Evolutionary conservation across 176 grass and related monocot species (phyloP).

Genomic region (Pharus latifolius): DNA sequence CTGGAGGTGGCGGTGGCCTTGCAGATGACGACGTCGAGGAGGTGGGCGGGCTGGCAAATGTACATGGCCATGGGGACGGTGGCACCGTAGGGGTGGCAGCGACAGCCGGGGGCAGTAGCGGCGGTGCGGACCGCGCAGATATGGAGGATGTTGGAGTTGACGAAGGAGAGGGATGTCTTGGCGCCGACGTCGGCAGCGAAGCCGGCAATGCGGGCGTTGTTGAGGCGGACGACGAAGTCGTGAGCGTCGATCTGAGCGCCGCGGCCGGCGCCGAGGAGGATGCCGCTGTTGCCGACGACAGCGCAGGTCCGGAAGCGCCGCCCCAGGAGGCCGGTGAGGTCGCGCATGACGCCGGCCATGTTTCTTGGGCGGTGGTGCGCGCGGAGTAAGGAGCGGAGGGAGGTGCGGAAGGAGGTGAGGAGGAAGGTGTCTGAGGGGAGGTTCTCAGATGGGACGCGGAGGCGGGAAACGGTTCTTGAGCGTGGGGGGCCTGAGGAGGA

Average conservation of each 20-base stretch:
- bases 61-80: constrained; percentile 30
- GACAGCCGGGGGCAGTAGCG: neutral
- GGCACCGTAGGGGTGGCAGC: constrained; percentile 27
- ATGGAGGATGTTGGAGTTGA: constrained; percentile 41
- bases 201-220: constrained; percentile 32
- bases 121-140: constrained; percentile 13
- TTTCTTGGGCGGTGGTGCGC: neutral
- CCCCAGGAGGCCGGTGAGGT: neutral
- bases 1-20: constrained; percentile 15
- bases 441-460: neutral
- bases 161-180: constrained; percentile 36
- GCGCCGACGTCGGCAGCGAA: constrained; percentile 28
- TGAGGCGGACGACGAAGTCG: constrained; percentile 36
- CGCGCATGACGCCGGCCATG: neutral
- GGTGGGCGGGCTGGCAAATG: constrained; percentile 30
- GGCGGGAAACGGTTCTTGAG: constrained; percentile 10
- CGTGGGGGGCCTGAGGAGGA: neutral
- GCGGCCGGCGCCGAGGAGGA: constrained; percentile 20
- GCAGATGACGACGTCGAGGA: constrained; percentile 38
- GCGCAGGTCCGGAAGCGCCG: constrained; percentile 17
- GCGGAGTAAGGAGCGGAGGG: constrained; percentile 7
- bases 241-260: constrained; percentile 28
- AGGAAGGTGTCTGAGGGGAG: constrained; percentile 7
- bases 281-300: constrained; percentile 39
- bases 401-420: constrained; percentile 9